A percentile compares a stretch with the other conserved stretches of the same genome.
Conservation (phyloP, 2,329 filamentous ascomycete species). For the Phialophora macrospora region DNA sequence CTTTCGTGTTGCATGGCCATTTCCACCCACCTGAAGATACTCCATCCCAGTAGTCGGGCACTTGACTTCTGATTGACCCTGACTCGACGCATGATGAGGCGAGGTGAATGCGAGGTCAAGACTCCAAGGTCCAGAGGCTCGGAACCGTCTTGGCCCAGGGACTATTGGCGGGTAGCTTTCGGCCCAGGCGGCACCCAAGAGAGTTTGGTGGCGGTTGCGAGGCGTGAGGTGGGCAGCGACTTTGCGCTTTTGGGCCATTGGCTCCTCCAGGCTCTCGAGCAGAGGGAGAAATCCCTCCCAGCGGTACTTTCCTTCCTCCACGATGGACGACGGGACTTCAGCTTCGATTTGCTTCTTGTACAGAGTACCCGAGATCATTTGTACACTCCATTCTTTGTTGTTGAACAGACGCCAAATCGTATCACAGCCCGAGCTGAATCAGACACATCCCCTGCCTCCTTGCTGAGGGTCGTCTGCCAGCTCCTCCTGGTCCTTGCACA, state of each 20-base stretch:
- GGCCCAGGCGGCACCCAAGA: conserved; percentile 3
- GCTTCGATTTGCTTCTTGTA: neutral
- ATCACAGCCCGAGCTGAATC: neutral
- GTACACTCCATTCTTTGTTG: neutral
- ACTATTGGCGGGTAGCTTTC: neutral
- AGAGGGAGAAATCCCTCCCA: neutral
- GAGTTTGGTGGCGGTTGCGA: neutral
- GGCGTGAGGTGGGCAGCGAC: neutral
- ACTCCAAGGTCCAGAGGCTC: neutral
- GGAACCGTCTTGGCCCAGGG: neutral
- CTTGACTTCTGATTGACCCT: neutral
- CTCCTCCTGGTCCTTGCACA: conserved; percentile 33
- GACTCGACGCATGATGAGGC: neutral
- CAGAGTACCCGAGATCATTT: neutral
- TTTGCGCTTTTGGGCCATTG: neutral
- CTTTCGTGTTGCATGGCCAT: neutral
- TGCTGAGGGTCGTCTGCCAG: conserved; percentile 13
- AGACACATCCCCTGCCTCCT: neutral
- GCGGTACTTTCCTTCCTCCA: neutral
- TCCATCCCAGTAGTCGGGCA: no score
- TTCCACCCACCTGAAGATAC: neutral
- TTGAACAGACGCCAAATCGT: neutral
- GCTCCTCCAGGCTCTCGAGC: neutral
- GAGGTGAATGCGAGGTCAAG: neutral
- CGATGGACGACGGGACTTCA: neutral